Percentiles rank a stretch among this genome's conserved stretches.
Evolutionary conservation across 768 basidiomycete genomes (phyloP).

Genomic region (Auriscalpium orientale): DNA sequence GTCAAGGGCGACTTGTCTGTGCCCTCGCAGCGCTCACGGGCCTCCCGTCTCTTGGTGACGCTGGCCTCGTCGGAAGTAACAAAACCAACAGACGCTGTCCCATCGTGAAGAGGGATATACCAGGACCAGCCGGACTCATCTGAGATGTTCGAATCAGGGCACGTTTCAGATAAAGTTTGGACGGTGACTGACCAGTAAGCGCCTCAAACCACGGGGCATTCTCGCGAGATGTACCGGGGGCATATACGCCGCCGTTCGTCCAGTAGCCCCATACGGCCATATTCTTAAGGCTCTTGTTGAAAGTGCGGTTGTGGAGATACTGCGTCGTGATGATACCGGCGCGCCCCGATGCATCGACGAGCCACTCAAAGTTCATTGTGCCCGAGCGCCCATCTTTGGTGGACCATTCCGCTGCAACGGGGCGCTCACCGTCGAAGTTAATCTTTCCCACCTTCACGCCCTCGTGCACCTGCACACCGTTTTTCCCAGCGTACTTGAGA

Average conservation of each 20-base stretch:
- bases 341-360: conserved; percentile 62
- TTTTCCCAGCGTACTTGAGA: too few relatives aligned
- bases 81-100: conserved; percentile 45
- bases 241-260: conserved; percentile 42
- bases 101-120: conserved; percentile 47
- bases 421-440: too few relatives aligned
- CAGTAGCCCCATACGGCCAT: conserved; percentile 70
- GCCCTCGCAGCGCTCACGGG: neutral
- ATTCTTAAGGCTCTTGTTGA: conserved; percentile 54
- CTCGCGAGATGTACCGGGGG: conserved; percentile 23
- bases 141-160: conserved; percentile 9
- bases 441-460: too few relatives aligned
- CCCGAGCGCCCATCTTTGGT: conserved; percentile 10
- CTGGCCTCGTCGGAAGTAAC: conserved; percentile 35
- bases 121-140: conserved; percentile 50
- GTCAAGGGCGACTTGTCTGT: conserved; percentile 2
- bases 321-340: conserved; percentile 50
- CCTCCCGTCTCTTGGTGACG: too few relatives aligned
- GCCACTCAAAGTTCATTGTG: conserved; percentile 37
- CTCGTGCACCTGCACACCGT: too few relatives aligned
- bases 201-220: conserved; percentile 45
- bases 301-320: conserved; percentile 53
- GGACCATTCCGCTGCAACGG: too few relatives aligned
- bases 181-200: conserved; percentile 41
- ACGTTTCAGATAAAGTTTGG: neutral